Percentiles rank a stretch among this genome's conserved stretches.
Conservation (phyloP, 2,329 filamentous ascomycete species). For the Hypoxylon sp. region DNA sequence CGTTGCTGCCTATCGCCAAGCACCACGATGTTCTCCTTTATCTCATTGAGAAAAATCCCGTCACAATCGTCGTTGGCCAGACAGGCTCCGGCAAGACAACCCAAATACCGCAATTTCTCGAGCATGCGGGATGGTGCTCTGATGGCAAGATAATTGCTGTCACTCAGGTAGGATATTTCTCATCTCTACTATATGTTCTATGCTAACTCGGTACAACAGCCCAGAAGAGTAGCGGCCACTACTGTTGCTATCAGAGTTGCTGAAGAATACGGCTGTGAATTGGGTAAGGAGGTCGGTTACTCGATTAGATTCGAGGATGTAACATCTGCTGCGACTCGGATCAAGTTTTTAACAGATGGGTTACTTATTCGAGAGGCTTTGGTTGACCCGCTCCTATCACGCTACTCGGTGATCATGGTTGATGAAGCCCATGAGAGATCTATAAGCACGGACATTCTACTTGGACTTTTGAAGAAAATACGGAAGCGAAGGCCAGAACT, state of each 20-base stretch:
- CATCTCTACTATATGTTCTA: slow-evolving; percentile 10
- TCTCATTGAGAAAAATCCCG: slow-evolving; percentile 84
- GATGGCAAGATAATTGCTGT: slow-evolving; percentile 87
- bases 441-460: slow-evolving; percentile 89
- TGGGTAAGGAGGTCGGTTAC: slow-evolving; percentile 94
- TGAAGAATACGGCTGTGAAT: slow-evolving; percentile 86
- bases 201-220: slow-evolving; percentile 65
- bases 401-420: slow-evolving; percentile 97
- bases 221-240: slow-evolving; percentile 89
- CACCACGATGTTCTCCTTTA: slow-evolving; percentile 86
- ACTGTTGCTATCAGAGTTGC: slow-evolving; percentile 91
- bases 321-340: slow-evolving; percentile 85
- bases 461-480: slow-evolving; percentile 94
- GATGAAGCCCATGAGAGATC: slow-evolving; percentile 97
- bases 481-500: slow-evolving; percentile 83
- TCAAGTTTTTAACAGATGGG: slow-evolving; percentile 97
- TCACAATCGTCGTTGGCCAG: slow-evolving; percentile 92
- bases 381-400: slow-evolving; percentile 89
- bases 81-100: slow-evolving; percentile 97
- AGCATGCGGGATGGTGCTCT: slow-evolving; percentile 89
- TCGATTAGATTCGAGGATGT: slow-evolving; percentile 94
- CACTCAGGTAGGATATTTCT: slow-evolving; percentile 82
- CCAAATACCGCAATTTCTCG: slow-evolving; percentile 92
- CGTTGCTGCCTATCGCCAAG: slow-evolving; percentile 87
- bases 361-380: slow-evolving; percentile 91